These are phyloP conservation scores for Xylaria sp. DNA, from an alignment of 2,329 filamentous ascomycete species.

Conservation along the genomic window DNA sequence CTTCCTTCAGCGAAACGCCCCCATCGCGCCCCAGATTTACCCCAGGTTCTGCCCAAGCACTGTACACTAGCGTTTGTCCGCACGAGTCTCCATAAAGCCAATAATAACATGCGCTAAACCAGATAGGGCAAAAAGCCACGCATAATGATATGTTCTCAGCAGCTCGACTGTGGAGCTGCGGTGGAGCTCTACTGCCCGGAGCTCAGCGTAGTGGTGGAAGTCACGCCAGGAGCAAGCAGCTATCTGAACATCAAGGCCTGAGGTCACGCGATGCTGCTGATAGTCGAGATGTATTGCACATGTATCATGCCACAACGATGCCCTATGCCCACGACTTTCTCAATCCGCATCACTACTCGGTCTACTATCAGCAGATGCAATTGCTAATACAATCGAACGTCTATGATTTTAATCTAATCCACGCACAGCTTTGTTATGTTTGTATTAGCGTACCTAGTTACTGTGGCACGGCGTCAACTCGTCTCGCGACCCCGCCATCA, in stretches of 20 bases:
- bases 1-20: conserved; percentile 15
- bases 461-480: conserved; percentile 20
- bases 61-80: conserved; percentile 9
- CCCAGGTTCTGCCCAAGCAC: conserved; percentile 39
- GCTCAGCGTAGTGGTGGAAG: conserved; percentile 30
- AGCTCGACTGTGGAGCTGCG: conserved; percentile 16
- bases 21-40: conserved; percentile 44
- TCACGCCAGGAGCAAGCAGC: conserved; percentile 47
- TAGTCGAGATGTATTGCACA: conserved; percentile 33
- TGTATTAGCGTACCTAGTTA: conserved; percentile 1
- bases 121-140: conserved; percentile 37
- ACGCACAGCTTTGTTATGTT: not conserved
- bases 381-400: not conserved
- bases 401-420: not conserved
- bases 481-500: conserved; percentile 33
- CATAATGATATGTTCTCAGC: conserved; percentile 37
- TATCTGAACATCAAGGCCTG: conserved; percentile 40
- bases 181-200: conserved; percentile 18
- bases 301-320: conserved; percentile 36
- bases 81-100: conserved; percentile 5
- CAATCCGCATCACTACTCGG: conserved; percentile 8
- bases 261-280: conserved; percentile 46
- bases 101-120: conserved; percentile 32
- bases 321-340: not conserved
- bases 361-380: conserved; percentile 13